phyloP scores from a whole-genome alignment of 106 monocot genomes.

The Posidonia australis region DNA sequence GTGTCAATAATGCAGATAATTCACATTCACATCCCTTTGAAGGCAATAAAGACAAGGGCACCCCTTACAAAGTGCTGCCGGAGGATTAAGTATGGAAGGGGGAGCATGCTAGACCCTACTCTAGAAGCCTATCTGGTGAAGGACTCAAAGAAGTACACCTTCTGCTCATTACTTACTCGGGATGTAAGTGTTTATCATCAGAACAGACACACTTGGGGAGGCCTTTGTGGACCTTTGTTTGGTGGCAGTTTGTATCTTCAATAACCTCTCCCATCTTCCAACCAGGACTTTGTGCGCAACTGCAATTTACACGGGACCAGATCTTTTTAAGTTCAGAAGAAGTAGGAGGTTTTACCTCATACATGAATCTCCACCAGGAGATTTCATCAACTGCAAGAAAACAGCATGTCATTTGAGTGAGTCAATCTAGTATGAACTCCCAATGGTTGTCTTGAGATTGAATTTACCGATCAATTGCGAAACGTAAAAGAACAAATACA shows the following conservation, averaged over 20 bases:
- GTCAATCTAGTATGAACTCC: too few relatives aligned
- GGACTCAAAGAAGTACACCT: slow-evolving; percentile 4
- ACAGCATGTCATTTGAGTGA: neutral
- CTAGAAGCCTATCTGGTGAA: neutral
- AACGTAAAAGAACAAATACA: too few relatives aligned
- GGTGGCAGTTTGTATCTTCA: neutral
- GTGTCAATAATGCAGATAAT: neutral
- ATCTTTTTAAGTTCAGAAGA: neutral
- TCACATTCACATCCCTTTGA: slow-evolving; percentile 1
- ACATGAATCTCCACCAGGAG: neutral
- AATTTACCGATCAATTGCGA: too few relatives aligned
- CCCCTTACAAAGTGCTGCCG: slow-evolving; percentile 13
- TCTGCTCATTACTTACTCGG: slow-evolving; percentile 5
- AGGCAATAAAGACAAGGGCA: slow-evolving; percentile 12
- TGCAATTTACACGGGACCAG: neutral
- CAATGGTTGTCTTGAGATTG: too few relatives aligned
- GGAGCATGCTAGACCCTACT: slow-evolving; percentile 7
- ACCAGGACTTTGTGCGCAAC: neutral
- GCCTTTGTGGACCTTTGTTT: neutral
- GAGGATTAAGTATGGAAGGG: neutral
- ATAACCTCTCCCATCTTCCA: neutral
- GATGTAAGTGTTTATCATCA: neutral
- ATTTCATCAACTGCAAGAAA: neutral
- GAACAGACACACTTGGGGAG: too few relatives aligned
- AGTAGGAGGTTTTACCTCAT: neutral